Conservation (phyloP, 768 basidiomycete genomes). For the Infundibulicybe gibba region DNA sequence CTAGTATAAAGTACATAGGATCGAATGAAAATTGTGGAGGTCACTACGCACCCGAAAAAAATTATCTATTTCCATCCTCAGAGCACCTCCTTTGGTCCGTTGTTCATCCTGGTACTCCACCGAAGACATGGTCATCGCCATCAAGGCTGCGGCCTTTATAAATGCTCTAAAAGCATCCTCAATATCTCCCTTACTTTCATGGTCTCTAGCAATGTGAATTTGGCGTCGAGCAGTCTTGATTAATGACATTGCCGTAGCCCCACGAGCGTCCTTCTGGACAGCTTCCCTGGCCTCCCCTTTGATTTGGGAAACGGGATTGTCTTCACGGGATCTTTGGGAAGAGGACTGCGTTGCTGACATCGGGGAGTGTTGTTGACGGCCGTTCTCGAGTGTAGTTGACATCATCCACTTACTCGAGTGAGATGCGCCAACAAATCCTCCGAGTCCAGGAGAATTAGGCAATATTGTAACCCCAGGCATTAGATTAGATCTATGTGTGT, state of each 20-base stretch:
- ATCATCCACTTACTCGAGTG: constrained; percentile 23
- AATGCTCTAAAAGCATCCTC: constrained; percentile 56
- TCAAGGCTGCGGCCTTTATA: constrained; percentile 57
- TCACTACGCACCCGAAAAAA: constrained; percentile 58
- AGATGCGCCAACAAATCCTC: constrained; percentile 19
- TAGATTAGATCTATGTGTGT: neutral
- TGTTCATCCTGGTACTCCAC: constrained; percentile 26
- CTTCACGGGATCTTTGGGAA: constrained; percentile 20
- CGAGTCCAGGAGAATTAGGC: constrained; percentile 19
- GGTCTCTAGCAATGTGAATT: constrained; percentile 44
- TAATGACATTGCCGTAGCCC: constrained; percentile 57
- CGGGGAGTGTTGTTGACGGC: constrained; percentile 13
- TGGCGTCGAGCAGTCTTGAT: constrained; percentile 62
- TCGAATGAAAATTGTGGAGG: too few relatives aligned
- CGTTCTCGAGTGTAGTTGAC: constrained; percentile 10
- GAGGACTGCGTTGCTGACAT: constrained; percentile 21
- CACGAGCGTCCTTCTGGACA: constrained; percentile 49
- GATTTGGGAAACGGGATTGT: constrained; percentile 37
- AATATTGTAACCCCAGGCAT: constrained; percentile 26
- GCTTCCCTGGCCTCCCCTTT: constrained; percentile 40
- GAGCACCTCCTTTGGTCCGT: too few relatives aligned
- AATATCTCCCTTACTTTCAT: constrained; percentile 57
- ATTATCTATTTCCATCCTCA: constrained; percentile 45
- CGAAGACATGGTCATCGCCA: constrained; percentile 56
- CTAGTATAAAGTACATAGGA: constrained; percentile 11